phyloP scores from a whole-genome alignment of 441 rosid genomes.

The Kokia cookei region DNA sequence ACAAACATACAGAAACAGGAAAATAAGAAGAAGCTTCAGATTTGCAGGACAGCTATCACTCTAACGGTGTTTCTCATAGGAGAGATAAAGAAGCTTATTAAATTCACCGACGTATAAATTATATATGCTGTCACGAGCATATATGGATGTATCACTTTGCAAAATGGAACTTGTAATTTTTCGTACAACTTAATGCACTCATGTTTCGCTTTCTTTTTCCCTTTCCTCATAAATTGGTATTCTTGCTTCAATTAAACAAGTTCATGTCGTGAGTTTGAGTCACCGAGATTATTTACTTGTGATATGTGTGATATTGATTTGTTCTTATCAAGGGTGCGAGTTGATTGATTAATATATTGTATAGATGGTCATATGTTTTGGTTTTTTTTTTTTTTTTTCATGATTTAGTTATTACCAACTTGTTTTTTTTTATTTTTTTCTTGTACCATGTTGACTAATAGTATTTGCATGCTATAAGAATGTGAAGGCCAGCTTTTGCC shows the following conservation, averaged over 20 bases:
- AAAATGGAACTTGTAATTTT: neutral
- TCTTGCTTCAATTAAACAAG: neutral
- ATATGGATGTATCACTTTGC: neutral
- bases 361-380: no score
- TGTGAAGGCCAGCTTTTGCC: no score
- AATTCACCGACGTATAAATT: slow-evolving; percentile 4
- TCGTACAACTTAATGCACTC: neutral
- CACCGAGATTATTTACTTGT: no score
- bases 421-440: no score
- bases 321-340: no score
- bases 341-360: no score
- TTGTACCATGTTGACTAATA: no score
- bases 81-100: neutral
- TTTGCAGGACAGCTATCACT: slow-evolving; percentile 4
- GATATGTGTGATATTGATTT: no score
- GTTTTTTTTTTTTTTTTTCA: no score
- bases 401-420: no score
- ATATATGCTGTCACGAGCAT: neutral
- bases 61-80: neutral
- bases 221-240: neutral
- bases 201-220: neutral
- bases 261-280: no score
- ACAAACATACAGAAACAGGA: neutral
- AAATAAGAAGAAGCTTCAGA: neutral
- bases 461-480: no score